Base-by-base conservation (phyloP, 305 asterid species). In the Andrographis paniculata region DNA sequence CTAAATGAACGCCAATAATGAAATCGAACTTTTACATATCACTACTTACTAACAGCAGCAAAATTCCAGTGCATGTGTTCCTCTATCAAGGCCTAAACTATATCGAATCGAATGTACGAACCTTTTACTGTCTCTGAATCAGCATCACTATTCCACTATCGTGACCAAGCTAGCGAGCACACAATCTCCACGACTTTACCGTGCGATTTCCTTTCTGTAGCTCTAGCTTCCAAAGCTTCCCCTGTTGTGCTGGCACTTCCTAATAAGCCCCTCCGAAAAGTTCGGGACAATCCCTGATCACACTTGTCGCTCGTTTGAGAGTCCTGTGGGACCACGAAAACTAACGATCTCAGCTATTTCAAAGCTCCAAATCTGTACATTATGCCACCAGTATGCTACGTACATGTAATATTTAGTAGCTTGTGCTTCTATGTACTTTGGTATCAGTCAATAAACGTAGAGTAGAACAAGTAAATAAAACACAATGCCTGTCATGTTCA, bases 401-500 rank as follows among this genome's bases (percentile, higher is more conserved):
- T 37, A 14, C 42, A 37, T 14, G 14, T 13, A 33, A 13, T 14
- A 13, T 13, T 14, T 37, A 37, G 17, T 62, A 53, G 53, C 54
- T 20, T 23, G 14, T 42, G n/a, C n/a, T 19, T 39, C 39, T 49
- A 56, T 44, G 48, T 45, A 60, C 49, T 22, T 35, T 59, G 19
- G 39, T 50, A 4, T 24, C 42, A 10, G 20, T 45, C 22, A 21
- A 40, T 5, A 7, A 33, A 50, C 20, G 38, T 5, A 69, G 50
- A 60, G 35, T 19, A 22, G 61, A 44, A 55, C 2, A 23, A 47
- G n/a, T 45, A 53, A 13, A n/a, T n/a, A n/a, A n/a, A n/a, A n/a
- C n/a, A n/a, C n/a, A 61, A 53, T 63, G 66, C 52, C 13, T 50
- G 68, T 54, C 79, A 64, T 51, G 72, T 68, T 60, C 64, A 53